Conservation (phyloP, 176 grass and related monocot genomes). For the Oryza longistaminata region DNA sequence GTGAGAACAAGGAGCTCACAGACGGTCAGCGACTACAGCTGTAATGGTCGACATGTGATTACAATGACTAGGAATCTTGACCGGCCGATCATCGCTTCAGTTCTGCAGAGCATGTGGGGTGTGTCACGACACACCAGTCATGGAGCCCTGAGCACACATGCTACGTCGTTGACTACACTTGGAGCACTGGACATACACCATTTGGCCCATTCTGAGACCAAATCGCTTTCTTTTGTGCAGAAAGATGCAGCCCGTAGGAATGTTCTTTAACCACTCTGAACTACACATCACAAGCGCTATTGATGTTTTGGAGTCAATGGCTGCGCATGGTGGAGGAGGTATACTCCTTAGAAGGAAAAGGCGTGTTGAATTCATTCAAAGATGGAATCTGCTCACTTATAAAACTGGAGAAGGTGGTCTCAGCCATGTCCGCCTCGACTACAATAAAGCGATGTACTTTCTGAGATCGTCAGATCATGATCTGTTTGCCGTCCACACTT, state of each 20-base stretch:
- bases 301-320: constrained; percentile 72
- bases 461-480: constrained; percentile 88
- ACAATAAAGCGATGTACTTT: constrained; percentile 82
- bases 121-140: constrained; percentile 70
- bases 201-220: constrained; percentile 91
- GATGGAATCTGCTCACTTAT: constrained; percentile 86
- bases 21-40: constrained; percentile 89
- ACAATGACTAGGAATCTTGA: constrained; percentile 80
- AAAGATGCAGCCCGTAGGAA: constrained; percentile 88
- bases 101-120: constrained; percentile 97
- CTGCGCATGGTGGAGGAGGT: constrained; percentile 71
- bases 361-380: constrained; percentile 84
- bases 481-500: constrained; percentile 74
- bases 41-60: constrained; percentile 86
- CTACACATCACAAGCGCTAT: constrained; percentile 74
- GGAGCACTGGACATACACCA: constrained; percentile 86
- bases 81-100: constrained; percentile 69
- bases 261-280: constrained; percentile 84
- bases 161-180: constrained; percentile 80
- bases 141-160: constrained; percentile 79
- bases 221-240: constrained; percentile 92
- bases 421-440: constrained; percentile 84
- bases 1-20: constrained; percentile 88
- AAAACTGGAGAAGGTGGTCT: constrained; percentile 93
- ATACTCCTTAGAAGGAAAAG: constrained; percentile 86